A percentile compares a stretch with the other conserved stretches of the same genome.
phyloP scores from a whole-genome alignment of 257 asterid genomes.

The Datura wrightii region DNA sequence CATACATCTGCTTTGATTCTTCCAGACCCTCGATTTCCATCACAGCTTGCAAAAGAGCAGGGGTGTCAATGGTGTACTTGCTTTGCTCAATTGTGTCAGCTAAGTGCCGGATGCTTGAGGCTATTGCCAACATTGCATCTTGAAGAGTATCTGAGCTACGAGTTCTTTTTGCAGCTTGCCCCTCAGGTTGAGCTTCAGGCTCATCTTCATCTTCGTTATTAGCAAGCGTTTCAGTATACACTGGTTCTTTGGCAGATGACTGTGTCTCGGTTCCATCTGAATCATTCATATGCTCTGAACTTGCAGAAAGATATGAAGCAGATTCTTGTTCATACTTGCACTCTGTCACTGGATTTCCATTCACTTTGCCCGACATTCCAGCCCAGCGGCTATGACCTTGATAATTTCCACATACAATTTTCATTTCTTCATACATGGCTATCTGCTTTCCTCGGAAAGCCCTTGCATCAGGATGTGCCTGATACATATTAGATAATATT shows the following conservation, averaged over 20 bases:
- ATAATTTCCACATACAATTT: slow-evolving; percentile 27
- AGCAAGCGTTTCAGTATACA: slow-evolving; percentile 28
- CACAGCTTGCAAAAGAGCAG: slow-evolving; percentile 29
- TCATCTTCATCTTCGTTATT: slow-evolving; percentile 27
- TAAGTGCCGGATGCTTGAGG: slow-evolving; percentile 25
- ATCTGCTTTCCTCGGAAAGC: slow-evolving; percentile 28
- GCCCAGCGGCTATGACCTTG: slow-evolving; percentile 6
- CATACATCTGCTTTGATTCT: slow-evolving; percentile 28
- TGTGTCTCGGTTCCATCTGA: slow-evolving; percentile 28
- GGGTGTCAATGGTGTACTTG: slow-evolving; percentile 4
- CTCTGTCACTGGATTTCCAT: slow-evolving; percentile 27
- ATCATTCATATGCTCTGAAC: slow-evolving; percentile 30
- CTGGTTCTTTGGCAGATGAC: slow-evolving; percentile 31
- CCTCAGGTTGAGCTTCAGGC: slow-evolving; percentile 14
- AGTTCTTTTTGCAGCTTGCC: slow-evolving; percentile 21
- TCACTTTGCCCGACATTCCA: slow-evolving; percentile 19
- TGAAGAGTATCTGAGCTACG: slow-evolving; percentile 25
- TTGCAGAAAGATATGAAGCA: slow-evolving; percentile 28
- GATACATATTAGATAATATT: slow-evolving; percentile 17
- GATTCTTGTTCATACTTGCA: slow-evolving; percentile 31
- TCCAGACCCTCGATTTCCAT: slow-evolving; percentile 28
- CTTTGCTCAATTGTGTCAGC: slow-evolving; percentile 28
- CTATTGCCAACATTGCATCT: slow-evolving; percentile 29
- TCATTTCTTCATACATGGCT: slow-evolving; percentile 29
- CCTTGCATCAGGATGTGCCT: slow-evolving; percentile 33